Conservation (phyloP, 1,284 basidiomycete species). For the Rhodotorula mucilaginosa region DNA sequence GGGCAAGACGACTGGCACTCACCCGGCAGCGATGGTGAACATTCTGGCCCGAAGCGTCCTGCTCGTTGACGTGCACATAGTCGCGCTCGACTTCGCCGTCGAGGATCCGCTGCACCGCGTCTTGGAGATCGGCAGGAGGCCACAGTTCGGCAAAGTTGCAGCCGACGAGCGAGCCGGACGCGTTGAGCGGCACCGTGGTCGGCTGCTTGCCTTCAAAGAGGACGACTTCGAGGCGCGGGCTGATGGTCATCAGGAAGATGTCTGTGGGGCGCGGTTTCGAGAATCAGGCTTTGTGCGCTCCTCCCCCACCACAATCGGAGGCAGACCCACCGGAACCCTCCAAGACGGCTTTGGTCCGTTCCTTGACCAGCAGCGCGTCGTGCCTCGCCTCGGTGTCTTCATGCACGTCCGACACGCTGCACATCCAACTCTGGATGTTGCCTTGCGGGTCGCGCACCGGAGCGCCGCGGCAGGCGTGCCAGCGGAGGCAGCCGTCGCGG, state of each 20-base stretch:
- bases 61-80: background rate
- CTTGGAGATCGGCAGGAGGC: background rate
- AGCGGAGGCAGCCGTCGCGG: conserved; percentile 7
- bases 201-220: conserved; percentile 17
- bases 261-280: background rate
- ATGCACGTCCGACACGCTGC: conserved; percentile 25
- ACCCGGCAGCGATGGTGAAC: conserved; percentile 19
- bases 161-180: background rate
- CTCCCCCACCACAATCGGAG: background rate
- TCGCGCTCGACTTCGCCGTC: conserved; percentile 12
- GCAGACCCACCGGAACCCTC: conserved; percentile 19
- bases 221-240: background rate
- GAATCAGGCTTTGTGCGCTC: too few relatives aligned
- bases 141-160: conserved; percentile 4
- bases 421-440: conserved; percentile 43
- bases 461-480: conserved; percentile 13
- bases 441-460: conserved; percentile 6
- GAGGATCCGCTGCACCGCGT: conserved; percentile 4
- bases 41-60: background rate
- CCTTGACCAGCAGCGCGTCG: conserved; percentile 32
- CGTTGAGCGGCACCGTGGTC: background rate
- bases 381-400: conserved; percentile 18
- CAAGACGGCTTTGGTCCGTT: conserved; percentile 33
- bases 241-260: conserved; percentile 10
- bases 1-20: background rate